phyloP scores from a whole-genome alignment of 1,284 basidiomycete genomes.

The Phenoliferia sp. region DNA sequence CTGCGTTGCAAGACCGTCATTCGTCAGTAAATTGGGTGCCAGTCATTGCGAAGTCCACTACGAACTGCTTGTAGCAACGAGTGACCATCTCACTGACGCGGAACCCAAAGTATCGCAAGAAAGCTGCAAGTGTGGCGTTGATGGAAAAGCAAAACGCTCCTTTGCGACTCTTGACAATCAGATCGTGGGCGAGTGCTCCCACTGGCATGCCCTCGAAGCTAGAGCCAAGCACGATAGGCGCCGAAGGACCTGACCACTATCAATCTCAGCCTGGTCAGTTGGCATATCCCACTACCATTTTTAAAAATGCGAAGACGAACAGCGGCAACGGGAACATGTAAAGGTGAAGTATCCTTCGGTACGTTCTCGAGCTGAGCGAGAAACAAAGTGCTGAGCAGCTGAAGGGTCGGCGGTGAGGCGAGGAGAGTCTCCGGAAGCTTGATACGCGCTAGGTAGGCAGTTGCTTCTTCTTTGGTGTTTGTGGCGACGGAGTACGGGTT shows the following conservation, averaged over 20 bases:
- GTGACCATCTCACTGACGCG: slow-evolving; percentile 18
- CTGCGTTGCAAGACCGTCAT: too few relatives aligned
- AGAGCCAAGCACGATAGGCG: slow-evolving; percentile 10
- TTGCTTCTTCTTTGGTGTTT: neutral
- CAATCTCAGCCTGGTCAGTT: neutral
- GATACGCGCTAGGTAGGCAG: neutral
- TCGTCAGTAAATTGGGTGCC: too few relatives aligned
- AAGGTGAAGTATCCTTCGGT: slow-evolving; percentile 22
- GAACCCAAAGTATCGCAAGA: slow-evolving; percentile 20
- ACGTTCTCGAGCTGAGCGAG: slow-evolving; percentile 19
- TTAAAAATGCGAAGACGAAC: neutral
- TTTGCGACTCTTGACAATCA: slow-evolving; percentile 11
- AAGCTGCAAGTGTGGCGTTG: slow-evolving; percentile 16
- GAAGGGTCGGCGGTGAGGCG: slow-evolving; percentile 2
- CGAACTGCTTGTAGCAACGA: slow-evolving; percentile 17
- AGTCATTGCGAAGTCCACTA: too few relatives aligned
- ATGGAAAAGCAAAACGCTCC: slow-evolving; percentile 25
- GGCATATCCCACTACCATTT: neutral
- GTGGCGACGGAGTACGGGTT: neutral
- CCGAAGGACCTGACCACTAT: neutral
- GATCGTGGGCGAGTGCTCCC: slow-evolving; percentile 9
- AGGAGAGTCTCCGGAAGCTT: neutral
- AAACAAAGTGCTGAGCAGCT: slow-evolving; percentile 9
- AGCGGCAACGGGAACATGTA: slow-evolving; percentile 19
- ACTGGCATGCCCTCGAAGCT: slow-evolving; percentile 18